These are phyloP conservation scores for Scleroderma bovista DNA, from an alignment of 768 basidiomycete species.

Conservation along the genomic window DNA sequence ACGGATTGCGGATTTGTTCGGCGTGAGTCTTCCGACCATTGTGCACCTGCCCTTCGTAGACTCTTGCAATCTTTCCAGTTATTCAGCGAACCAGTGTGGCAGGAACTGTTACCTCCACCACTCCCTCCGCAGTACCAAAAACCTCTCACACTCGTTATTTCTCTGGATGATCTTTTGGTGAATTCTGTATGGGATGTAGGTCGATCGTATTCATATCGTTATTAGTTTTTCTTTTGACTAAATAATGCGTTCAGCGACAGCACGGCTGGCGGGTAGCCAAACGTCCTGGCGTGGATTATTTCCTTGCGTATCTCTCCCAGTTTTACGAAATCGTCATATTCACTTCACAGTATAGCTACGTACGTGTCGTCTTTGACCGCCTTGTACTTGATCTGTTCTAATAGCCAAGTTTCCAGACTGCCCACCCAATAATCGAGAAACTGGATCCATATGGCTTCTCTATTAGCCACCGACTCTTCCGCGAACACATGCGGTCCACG, in stretches of 20 bases:
- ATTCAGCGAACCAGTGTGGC: conserved; percentile 92
- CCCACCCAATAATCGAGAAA: conserved; percentile 83
- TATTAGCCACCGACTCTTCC: conserved; percentile 86
- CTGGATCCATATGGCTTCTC: conserved; percentile 91
- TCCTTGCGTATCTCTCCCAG: conserved; percentile 93
- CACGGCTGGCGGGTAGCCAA: conserved; percentile 98
- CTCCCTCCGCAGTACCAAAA: conserved; percentile 78
- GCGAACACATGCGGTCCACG: conserved; percentile 81
- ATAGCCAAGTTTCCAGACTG: conserved; percentile 53
- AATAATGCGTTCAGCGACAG: conserved; percentile 52
- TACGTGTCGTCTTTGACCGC: conserved; percentile 35
- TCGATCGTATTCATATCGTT: conserved; percentile 12
- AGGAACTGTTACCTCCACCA: conserved; percentile 85
- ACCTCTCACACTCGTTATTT: conserved; percentile 88
- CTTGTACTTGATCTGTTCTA: background rate
- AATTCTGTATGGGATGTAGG: conserved; percentile 95
- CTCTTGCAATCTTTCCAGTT: conserved; percentile 40
- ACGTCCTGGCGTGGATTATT: conserved; percentile 96
- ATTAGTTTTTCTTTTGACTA: background rate
- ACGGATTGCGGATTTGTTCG: conserved; percentile 61
- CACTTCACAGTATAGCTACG: conserved; percentile 85
- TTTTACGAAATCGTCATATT: conserved; percentile 98
- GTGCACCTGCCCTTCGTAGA: background rate
- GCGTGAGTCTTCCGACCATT: conserved; percentile 40
- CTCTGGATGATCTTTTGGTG: conserved; percentile 87